Percentiles rank a stretch among this genome's conserved stretches.
Conservation (phyloP, 139 green algal species). For the Yamagishiella unicocca region DNA sequence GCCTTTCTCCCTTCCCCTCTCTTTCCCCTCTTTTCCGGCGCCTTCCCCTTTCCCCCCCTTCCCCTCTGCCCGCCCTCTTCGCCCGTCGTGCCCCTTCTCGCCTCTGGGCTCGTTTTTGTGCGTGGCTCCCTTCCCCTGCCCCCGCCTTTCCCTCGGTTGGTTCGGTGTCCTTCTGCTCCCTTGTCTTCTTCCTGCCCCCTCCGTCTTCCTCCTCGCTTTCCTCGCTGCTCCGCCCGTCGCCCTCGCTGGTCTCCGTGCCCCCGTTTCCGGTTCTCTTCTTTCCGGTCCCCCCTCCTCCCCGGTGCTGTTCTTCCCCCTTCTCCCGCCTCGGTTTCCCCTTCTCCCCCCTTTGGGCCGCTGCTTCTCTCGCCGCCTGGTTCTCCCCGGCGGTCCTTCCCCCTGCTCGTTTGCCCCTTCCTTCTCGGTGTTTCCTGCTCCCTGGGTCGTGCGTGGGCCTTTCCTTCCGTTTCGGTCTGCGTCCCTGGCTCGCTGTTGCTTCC, state of each 20-base stretch:
- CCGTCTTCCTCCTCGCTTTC: background rate
- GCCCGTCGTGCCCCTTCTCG: background rate
- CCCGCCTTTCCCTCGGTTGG: background rate
- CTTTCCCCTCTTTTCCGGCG: background rate
- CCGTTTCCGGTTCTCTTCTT: background rate
- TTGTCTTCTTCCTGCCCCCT: background rate
- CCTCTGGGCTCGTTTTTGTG: background rate
- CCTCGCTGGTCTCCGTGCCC: background rate
- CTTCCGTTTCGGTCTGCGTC: background rate
- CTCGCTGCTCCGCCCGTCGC: background rate
- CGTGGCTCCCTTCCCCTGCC: background rate
- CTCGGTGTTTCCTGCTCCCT: background rate
- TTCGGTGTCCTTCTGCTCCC: background rate
- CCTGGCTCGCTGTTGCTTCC: background rate
- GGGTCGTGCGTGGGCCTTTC: background rate
- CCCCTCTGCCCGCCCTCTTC: background rate
- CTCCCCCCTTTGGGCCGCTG: background rate
- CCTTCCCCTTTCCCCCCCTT: background rate
- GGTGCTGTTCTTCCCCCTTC: background rate
- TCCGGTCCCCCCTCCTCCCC: background rate
- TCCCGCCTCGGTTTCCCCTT: background rate
- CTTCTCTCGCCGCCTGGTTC: background rate
- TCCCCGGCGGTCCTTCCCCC: background rate
- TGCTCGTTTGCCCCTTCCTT: background rate
- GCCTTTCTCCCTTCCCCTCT: background rate